These are phyloP conservation scores for Podospora anserina DNA, from an alignment of 495 filamentous ascomycete species.

Conservation along the genomic window DNA sequence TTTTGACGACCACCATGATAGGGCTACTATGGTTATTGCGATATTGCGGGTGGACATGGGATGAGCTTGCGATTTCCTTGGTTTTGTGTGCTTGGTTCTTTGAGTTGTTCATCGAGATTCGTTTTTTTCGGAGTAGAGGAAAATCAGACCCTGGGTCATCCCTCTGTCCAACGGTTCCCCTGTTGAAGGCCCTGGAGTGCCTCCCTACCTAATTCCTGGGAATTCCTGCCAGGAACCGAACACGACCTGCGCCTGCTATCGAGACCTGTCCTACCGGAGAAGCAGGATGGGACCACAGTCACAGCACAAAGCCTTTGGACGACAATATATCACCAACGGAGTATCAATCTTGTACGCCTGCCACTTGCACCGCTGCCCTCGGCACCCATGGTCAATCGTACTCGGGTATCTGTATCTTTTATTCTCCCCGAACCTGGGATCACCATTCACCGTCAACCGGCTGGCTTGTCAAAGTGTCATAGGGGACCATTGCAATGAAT, in stretches of 20 bases:
- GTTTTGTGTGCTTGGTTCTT: not conserved
- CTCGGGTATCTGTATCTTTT: not conserved
- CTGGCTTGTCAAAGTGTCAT: not conserved
- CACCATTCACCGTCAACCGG: not conserved
- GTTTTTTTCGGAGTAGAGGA: not conserved
- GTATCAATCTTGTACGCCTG: not conserved
- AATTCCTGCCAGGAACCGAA: slow-evolving; percentile 6
- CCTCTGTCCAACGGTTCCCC: not conserved
- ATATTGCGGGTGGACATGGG: not conserved
- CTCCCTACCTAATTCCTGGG: not conserved
- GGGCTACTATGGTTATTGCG: not conserved
- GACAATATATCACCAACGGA: not conserved
- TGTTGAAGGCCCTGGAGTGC: not conserved
- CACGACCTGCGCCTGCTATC: slow-evolving; percentile 6
- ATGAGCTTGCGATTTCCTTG: not conserved
- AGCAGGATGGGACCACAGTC: not conserved
- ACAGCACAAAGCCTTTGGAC: not conserved
- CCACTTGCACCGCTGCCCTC: not conserved
- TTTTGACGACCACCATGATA: not conserved
- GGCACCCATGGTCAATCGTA: not conserved
- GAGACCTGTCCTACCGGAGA: not conserved
- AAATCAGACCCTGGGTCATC: not conserved
- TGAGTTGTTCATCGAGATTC: not conserved
- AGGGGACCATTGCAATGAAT: not conserved
- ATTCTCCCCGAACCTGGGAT: not conserved